Evolutionary conservation across 2,329 filamentous ascomycete species (phyloP), one percentile per base, ranked within the genome.

Genomic region (Albifimbria verrucaria): DNA sequence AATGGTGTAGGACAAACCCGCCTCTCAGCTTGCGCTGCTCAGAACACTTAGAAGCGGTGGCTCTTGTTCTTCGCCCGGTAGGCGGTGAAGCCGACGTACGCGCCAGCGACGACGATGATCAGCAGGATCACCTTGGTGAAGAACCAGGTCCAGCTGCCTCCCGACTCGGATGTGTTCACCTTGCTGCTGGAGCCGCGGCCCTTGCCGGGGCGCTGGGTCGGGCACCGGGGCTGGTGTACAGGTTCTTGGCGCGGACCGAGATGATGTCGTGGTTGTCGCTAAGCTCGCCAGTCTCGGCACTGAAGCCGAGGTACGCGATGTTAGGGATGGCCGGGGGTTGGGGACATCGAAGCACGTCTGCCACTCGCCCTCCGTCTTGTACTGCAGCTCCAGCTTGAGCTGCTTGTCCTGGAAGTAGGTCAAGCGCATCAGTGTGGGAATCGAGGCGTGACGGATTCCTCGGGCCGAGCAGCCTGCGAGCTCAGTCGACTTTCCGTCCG

Each of bases 191-290:
- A 69, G 62, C 76, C 72, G 54, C 59, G 57, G 46, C 61, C 55
- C 52, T 64, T 65, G 53, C 68, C 69, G 52, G 72, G 59, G 56
- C 55, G 66, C 73, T 54, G 69, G 69, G 52, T 20, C 57, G 22
- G 50, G 77, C 74, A 32, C 81, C 83, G 63, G 77, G 75, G 24
- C 74, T 73, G 53, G 82, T 86, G 77, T 97, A 97, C 57, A 99
- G 77, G 72, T 97, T 99, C 78, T 88, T 89, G 53, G 93, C 87
- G 58, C 86, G 79, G 63, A 99, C 82, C 49, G 85, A 88, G 68
- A 97, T 85, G 71, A 99, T 95, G 74, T 99, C 94, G 79, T 97
- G 93, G 79, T 96, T 96, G 76, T 99, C 94, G 72, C 87, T 91
- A 60, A 99, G 83, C 77, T 99, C 93, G 66, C 94, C 94, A 17